Evolutionary conservation across 2,329 filamentous ascomycete genomes (phyloP), one percentile per base, ranked within the genome.

Genomic region (Hypoxylon sp.): DNA sequence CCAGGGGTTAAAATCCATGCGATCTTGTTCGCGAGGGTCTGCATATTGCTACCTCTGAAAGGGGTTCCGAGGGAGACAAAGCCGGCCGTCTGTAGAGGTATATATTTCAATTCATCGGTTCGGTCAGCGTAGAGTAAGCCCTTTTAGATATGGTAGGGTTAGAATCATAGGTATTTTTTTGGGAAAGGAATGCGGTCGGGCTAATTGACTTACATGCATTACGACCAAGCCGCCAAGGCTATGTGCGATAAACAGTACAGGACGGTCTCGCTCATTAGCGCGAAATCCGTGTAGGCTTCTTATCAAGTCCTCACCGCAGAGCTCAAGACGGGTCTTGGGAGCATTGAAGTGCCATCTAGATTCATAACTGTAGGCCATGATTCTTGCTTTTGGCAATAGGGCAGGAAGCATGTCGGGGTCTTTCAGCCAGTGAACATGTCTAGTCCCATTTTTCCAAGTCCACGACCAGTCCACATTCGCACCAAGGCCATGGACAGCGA

Each of bases 371-470:
- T 66, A 70, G n/a, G 31, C 24, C 22, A 70, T 64, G 14, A 68
- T 66, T 29, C 62, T 55, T 0, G 67, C 54, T n/a, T 68, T 42
- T 1, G 61, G 70, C 5, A 70, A 11, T 13, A 48, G 9, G 22
- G 8, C 3, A 1, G 67, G 70, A 44, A 70, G 70, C 70, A 72
- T 71, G 2, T 64, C 29, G 3, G 29, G 5, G 22, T 71, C 64
- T 37, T 55, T 63, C 3, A 70, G 61, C 70, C 67, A 71, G 42
- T 70, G 48, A 19, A 63, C 63, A 37, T 19, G 17, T 5, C 48
- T 31, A 2, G 19, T 22, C 19, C 11, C 8, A 13, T 19, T 47
- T 14, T 53, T 35, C 48, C 59, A 54, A 22, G 13, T 54, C 37
- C 59, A 61, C 17, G 37, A 53, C 58, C 58, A 54, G 14, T 57